A percentile compares a stretch with the other conserved stretches of the same genome.
Conservation (phyloP, 306 rosid species). For the Fragaria nilgerrensis region DNA sequence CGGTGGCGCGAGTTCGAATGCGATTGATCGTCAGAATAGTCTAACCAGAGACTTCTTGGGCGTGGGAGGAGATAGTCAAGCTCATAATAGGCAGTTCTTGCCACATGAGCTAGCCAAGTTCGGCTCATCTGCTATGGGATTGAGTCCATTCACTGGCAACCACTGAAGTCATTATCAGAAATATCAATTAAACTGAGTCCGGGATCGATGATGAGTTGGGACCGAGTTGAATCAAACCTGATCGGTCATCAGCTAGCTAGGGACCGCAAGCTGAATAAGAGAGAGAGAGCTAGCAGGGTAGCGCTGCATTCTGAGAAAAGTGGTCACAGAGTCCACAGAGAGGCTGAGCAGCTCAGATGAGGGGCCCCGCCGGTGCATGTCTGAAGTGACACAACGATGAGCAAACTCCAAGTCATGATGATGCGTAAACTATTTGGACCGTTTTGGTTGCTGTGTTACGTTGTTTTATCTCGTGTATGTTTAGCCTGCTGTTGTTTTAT, state of each 20-base stretch:
- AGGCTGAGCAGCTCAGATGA: background rate
- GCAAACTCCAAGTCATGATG: constrained; percentile 37
- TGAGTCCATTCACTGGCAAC: constrained; percentile 62
- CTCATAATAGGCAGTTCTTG: constrained; percentile 34
- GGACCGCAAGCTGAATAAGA: constrained; percentile 6
- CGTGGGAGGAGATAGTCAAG: constrained; percentile 36
- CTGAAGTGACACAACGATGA: constrained; percentile 37
- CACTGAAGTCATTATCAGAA: constrained; percentile 32
- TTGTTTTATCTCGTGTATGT: constrained; percentile 27
- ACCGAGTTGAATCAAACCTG: constrained; percentile 18
- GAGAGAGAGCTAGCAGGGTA: background rate
- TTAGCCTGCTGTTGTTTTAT: constrained; percentile 10
- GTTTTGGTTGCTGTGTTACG: background rate
- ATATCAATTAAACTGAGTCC: background rate
- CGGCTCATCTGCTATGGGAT: constrained; percentile 53
- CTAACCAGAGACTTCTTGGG: constrained; percentile 89
- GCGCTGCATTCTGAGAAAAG: background rate
- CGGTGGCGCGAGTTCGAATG: background rate
- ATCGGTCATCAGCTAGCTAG: background rate
- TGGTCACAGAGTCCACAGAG: background rate
- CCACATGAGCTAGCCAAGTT: constrained; percentile 67
- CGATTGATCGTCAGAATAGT: constrained; percentile 35
- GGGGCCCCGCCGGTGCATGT: constrained; percentile 45
- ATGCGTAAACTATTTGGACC: constrained; percentile 1
- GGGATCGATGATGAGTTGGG: constrained; percentile 4